Conservation (phyloP, 163 green algal species). For the Trebouxiophyceae sp. region DNA sequence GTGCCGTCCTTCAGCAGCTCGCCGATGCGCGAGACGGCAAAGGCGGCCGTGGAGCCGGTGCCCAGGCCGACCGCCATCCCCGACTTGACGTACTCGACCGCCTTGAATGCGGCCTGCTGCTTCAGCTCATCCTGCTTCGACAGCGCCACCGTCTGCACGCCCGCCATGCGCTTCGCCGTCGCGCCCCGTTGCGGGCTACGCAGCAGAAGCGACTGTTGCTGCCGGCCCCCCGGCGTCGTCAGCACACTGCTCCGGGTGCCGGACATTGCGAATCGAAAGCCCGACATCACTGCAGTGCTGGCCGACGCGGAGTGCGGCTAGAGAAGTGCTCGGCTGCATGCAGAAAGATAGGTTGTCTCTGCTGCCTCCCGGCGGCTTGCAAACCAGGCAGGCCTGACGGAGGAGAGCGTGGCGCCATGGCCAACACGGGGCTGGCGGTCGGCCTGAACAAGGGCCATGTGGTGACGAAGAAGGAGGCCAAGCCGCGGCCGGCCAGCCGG, state of each 20-base stretch:
- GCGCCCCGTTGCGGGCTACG: no score
- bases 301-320: no score
- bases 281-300: neutral
- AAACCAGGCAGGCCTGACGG: no score
- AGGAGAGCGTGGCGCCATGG: neutral
- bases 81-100: slow-evolving; percentile 93
- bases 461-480: slow-evolving; percentile 73
- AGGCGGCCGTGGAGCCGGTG: slow-evolving; percentile 94
- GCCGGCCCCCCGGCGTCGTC: neutral
- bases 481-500: slow-evolving; percentile 40
- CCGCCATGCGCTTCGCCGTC: no score
- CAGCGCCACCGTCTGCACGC: neutral
- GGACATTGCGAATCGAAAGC: neutral
- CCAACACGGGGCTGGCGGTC: slow-evolving; percentile 72
- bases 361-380: no score
- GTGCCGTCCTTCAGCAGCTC: slow-evolving; percentile 85
- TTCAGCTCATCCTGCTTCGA: slow-evolving; percentile 42
- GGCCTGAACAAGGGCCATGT: slow-evolving; percentile 89
- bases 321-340: no score
- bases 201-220: no score
- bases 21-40: slow-evolving; percentile 88
- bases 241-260: neutral
- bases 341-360: no score
- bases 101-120: slow-evolving; percentile 85
- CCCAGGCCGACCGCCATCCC: slow-evolving; percentile 93